These are phyloP conservation scores for Mikania micrantha DNA, from an alignment of 129 eudicot genomes.

Conservation along the genomic window DNA sequence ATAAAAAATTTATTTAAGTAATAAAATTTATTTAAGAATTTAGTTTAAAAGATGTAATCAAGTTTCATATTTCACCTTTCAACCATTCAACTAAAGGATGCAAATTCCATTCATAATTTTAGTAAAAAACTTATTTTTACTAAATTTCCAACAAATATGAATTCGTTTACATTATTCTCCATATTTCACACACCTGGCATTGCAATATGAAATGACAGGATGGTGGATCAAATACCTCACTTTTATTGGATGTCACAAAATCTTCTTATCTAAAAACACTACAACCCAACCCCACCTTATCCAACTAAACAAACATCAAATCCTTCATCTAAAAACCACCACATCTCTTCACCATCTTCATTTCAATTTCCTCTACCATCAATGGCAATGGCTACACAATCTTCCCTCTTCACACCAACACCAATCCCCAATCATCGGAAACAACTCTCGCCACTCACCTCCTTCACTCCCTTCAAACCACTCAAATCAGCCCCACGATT, in stretches of 20 bases:
- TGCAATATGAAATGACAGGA: conserved; percentile 16
- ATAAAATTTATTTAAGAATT: no score
- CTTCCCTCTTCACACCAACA: conserved; percentile 69
- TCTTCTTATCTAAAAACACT: conserved; percentile 25
- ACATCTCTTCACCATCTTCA: conserved; percentile 2
- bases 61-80: no score
- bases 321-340: neutral
- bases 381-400: conserved; percentile 75
- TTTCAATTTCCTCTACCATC: neutral
- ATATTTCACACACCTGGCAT: conserved; percentile 8
- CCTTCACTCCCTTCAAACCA: conserved; percentile 37
- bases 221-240: conserved; percentile 14
- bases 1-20: no score
- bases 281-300: conserved; percentile 12
- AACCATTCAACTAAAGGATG: no score
- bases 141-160: no score
- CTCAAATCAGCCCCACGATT: conserved; percentile 20
- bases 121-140: no score
- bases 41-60: no score
- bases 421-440: conserved; percentile 50
- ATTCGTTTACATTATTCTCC: neutral
- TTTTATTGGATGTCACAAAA: conserved; percentile 20
- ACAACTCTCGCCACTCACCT: conserved; percentile 30
- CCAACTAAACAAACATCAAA: neutral
- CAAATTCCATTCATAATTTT: no score